phyloP scores from a whole-genome alignment of 768 basidiomycete species.

The Favolaschia claudopus region DNA sequence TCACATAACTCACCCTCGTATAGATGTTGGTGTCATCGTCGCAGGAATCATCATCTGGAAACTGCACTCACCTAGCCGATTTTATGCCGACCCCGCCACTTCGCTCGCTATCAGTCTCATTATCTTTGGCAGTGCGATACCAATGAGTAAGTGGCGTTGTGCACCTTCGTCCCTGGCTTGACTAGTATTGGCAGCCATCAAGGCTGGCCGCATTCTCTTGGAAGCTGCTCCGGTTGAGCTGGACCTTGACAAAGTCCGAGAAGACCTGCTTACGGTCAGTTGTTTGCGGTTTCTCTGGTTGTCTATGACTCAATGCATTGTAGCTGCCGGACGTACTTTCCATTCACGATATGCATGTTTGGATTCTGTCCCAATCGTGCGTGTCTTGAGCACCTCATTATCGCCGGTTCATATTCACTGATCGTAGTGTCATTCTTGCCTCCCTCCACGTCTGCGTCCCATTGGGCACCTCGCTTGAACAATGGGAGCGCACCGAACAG shows the following conservation, averaged over 20 bases:
- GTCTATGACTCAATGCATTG: neutral
- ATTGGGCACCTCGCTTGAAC: slow-evolving; percentile 52
- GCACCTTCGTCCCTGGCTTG: neutral
- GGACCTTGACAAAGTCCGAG: slow-evolving; percentile 55
- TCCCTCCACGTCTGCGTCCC: slow-evolving; percentile 62
- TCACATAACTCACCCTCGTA: neutral
- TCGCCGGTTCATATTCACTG: slow-evolving; percentile 1
- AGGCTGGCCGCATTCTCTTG: slow-evolving; percentile 57
- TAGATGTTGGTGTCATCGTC: slow-evolving; percentile 64
- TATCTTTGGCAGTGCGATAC: slow-evolving; percentile 61
- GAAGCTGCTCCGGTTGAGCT: slow-evolving; percentile 60
- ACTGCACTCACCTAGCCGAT: slow-evolving; percentile 49
- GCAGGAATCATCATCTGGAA: slow-evolving; percentile 60
- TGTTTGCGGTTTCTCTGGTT: slow-evolving; percentile 9
- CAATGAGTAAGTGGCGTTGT: slow-evolving; percentile 49
- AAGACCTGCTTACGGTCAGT: slow-evolving; percentile 54
- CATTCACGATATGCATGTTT: slow-evolving; percentile 61
- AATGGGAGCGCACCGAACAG: slow-evolving; percentile 60
- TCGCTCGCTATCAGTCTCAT: slow-evolving; percentile 58
- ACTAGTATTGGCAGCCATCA: slow-evolving; percentile 42
- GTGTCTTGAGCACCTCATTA: slow-evolving; percentile 22
- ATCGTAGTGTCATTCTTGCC: slow-evolving; percentile 53
- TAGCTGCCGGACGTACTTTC: slow-evolving; percentile 56
- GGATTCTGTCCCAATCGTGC: slow-evolving; percentile 64
- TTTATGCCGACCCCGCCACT: slow-evolving; percentile 63